Evolutionary conservation across 2,329 filamentous ascomycete genomes (phyloP), one percentile per base, ranked within the genome.

Genomic region (Microsporum audouinii): DNA sequence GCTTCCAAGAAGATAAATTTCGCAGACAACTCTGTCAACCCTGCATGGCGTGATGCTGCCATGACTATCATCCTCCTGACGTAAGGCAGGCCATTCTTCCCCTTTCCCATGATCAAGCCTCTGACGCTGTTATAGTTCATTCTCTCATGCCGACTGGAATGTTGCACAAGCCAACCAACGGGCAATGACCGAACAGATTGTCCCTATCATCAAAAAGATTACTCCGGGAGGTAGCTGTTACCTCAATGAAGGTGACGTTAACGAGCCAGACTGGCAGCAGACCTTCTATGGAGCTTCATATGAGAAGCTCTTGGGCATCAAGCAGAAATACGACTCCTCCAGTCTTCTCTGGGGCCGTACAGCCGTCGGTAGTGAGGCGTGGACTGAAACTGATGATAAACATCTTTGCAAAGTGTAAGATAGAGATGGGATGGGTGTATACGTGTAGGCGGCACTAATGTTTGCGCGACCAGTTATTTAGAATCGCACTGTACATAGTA

Each of bases 331-430:
- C 63, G 76, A 78, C 63, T 75, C 75, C 4, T 17, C 69, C 0
- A 67, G 68, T 4, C 58, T 82, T 5, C 80, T 80, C 36, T 80
- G 80, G 59, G 78, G 75, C 5, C 66, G 66, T 5, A 78, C 73
- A 23, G 77, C 72, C 3, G 80, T 84, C 4, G 81, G 80, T 0
- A 80, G 78, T 61, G 80, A 83, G 58, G 66, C 49, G 12, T 63
- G 63, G 62, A 17, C 14, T 23, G 31, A 39, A 17, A 4, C 27
- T 53, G 57, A 43, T 49, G 31, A 33, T 55, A 38, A 39, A 23
- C 34, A 43, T 47, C 41, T 56, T 7, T 59, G 51, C 29, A 49
- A 47, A 55, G 31, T 6, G n/a, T 56, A 33, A 29, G 5, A 17
- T n/a, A 7, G 41, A 45, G 5, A 5, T 45, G 34, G 34, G 34